These are phyloP conservation scores for Dorcoceras hygrometricum DNA, from an alignment of 257 asterid species.

Conservation along the genomic window DNA sequence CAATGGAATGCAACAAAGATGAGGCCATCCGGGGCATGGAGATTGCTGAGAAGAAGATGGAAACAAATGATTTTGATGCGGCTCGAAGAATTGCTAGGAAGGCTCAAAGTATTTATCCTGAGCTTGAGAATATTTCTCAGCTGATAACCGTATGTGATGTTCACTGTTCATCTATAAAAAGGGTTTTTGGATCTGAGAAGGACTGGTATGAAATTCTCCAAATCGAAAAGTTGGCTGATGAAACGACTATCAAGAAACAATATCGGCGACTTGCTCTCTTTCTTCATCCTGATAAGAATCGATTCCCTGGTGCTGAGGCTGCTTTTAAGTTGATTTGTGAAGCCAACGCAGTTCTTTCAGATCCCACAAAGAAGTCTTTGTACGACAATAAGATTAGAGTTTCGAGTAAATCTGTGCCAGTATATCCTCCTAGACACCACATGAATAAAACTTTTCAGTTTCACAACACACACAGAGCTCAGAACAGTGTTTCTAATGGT, in stretches of 20 bases:
- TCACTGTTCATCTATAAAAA: slow-evolving; percentile 59
- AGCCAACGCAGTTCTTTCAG: slow-evolving; percentile 72
- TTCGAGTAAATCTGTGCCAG: slow-evolving; percentile 32
- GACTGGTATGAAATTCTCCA: slow-evolving; percentile 82
- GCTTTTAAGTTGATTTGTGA: slow-evolving; percentile 82
- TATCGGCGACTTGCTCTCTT: slow-evolving; percentile 72
- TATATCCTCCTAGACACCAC: slow-evolving; percentile 45
- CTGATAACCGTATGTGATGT: slow-evolving; percentile 69
- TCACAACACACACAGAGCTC: slow-evolving; percentile 34
- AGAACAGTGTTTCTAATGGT: slow-evolving; percentile 35
- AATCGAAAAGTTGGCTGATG: slow-evolving; percentile 59
- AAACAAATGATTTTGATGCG: slow-evolving; percentile 56
- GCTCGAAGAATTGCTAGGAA: slow-evolving; percentile 55
- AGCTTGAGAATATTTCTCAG: slow-evolving; percentile 69
- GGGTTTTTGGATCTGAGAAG: slow-evolving; percentile 50
- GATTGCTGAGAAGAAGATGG: slow-evolving; percentile 70
- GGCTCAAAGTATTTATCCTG: slow-evolving; percentile 70
- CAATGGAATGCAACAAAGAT: slow-evolving; percentile 87
- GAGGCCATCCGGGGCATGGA: slow-evolving; percentile 71
- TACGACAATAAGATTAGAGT: slow-evolving; percentile 48
- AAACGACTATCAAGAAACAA: slow-evolving; percentile 55
- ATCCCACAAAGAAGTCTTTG: slow-evolving; percentile 44
- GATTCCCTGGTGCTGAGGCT: slow-evolving; percentile 85
- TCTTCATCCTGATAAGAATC: slow-evolving; percentile 90
- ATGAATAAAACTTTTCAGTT: slow-evolving; percentile 31